Base-by-base conservation (phyloP, 2,329 filamentous ascomycete genomes). In the Beauveria sp. region DNA sequence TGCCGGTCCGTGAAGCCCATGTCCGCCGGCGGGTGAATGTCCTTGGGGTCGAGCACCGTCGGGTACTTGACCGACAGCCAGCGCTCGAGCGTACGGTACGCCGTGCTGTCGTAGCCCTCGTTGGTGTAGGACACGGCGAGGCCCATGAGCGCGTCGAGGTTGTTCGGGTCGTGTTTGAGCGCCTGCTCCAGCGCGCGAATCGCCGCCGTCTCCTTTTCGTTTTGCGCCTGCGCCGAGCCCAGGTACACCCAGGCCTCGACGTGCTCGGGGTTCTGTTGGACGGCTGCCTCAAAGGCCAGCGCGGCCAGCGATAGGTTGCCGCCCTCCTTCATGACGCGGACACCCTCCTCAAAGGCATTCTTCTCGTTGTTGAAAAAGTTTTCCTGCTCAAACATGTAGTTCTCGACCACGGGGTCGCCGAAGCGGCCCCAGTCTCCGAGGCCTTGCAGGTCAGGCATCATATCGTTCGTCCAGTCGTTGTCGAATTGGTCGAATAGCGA, bases 51-150 rank as follows among this genome's bases (percentile, higher is more conserved):
- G 68, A 92, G 85, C 64, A 99, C 85, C 41, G 85, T 80, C 7
- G 94, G 92, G 75, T 99, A 99, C 75, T 96, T 96, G 69, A 90
- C 85, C n/a, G 91, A 91, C 34, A 99, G 83, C 94, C 94, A 99
- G 66, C 93, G 90, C 77, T 99, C 94, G 16, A 99, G 83, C 10
- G 93, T 97, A 59, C 93, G 87, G 79, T 97, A 99, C 53, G 94
- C 93, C 22, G 92, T 96, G 70, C 90, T 93, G 75, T 99, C 94
- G 76, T 97, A 99, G 64, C 93, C 94, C 77, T 99, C 94, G 76
- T 99, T 99, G 53, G 94, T 99, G 75, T 99, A 99, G 5, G 91
- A 96, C 22, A 99, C 93, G 16, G 93, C 92, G 57, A 99, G 79
- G 1, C 91, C 92, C 93, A 99, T 97, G 51, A 99, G 82, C 0